Evolutionary conservation across 441 rosid genomes (phyloP), one percentile per base, ranked within the genome.

Genomic region (Pelargonium myrrhifolium): DNA sequence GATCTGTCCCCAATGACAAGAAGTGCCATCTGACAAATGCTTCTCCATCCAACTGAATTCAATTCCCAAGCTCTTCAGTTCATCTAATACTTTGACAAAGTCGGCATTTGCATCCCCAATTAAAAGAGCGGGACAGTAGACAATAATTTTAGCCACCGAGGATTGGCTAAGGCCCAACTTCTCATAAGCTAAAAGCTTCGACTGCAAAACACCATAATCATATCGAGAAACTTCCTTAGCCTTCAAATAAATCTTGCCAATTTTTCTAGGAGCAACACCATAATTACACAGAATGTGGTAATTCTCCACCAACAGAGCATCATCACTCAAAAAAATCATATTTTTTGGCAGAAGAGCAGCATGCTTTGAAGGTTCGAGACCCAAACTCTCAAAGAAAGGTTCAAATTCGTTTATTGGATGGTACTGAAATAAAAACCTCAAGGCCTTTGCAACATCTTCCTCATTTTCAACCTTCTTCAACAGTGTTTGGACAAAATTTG

Each of bases 351-450:
- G 84, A 43, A 86, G 66, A 53, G 76, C 70, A 69, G 58, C n/a
- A 67, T 72, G 84, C 74, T 89, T 92, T 0, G 63, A 67, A 4
- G 87, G 95, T 22, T 82, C 70, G 49, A 93, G 45, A 49, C 99
- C 96, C 65, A 83, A 70, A 71, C 97, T 90, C 90, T 93, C 95
- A 42, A 86, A 81, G 77, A 87, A 90, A 31, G 90, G 92, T 81
- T 90, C 97, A 42, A 87, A 93, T 65, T 93, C 99, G 74, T 93
- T 93, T 24, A 90, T 80, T 28, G 98, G 92, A 63, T 87, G 88
- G 74, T 83, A 92, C 35, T 78, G 74, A 37, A 90, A 66, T 68
- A 77, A 85, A 43, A 85, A 84, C 0, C 82, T 53, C 21, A 90
- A 62, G 14, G 82, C 76, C 21, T 66, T 37, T 11, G 70, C 72